Conservation (phyloP, 805 yeast species). For the Wickerhamiella sorbophila region DNA sequence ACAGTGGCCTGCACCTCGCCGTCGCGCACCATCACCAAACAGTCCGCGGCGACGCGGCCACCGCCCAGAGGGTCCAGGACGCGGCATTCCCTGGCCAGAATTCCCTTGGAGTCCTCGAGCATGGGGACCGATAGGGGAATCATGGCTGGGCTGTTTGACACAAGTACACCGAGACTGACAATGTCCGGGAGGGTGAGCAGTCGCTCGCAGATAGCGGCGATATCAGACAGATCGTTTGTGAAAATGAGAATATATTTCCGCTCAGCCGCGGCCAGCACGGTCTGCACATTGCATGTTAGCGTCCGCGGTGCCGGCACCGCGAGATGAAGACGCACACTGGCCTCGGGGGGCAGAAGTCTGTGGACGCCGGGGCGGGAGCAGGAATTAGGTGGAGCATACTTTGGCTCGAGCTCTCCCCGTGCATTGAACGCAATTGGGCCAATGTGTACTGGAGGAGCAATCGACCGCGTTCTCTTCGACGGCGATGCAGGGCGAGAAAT, state of each 20-base stretch:
- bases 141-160: conserved; percentile 6
- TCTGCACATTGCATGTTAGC: conserved; percentile 6
- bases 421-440: conserved; percentile 13
- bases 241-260: conserved; percentile 13
- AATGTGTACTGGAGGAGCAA: conserved; percentile 7
- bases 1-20: conserved; percentile 16
- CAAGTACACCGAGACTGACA: conserved; percentile 7
- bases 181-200: conserved; percentile 10
- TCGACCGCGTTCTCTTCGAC: conserved; percentile 11
- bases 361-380: conserved; percentile 16
- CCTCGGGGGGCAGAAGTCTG: conserved; percentile 9
- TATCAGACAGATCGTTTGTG: conserved; percentile 9
- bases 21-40: conserved; percentile 20
- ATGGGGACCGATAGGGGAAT: conserved; percentile 7
- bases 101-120: conserved; percentile 17
- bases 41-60: conserved; percentile 17
- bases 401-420: conserved; percentile 9
- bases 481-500: conserved; percentile 2
- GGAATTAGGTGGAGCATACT: conserved; percentile 9
- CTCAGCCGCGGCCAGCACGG: conserved; percentile 10
- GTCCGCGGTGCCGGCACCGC: conserved; percentile 2
- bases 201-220: conserved; percentile 3
- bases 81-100: conserved; percentile 20
- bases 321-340: conserved; percentile 10
- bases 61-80: conserved; percentile 25